phyloP scores from a whole-genome alignment of 176 grass and related monocot genomes.

The Stipa capillata region DNA sequence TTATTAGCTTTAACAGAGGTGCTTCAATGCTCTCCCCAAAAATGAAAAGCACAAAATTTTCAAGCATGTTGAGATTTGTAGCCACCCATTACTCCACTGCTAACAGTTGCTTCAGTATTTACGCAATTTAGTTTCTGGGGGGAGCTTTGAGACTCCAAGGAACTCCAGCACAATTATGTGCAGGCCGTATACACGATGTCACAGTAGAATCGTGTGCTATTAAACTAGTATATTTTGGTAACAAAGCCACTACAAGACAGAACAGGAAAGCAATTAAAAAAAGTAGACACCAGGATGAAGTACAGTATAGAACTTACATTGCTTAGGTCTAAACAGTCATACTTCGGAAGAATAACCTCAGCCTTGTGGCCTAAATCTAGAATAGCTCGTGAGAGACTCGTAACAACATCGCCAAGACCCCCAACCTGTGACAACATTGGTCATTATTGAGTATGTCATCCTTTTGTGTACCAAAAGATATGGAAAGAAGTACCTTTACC shows the following conservation, averaged over 20 bases:
- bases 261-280: not conserved
- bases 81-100: not conserved
- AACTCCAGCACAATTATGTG: not conserved
- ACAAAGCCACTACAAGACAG: not conserved
- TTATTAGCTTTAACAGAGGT: not conserved
- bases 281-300: not conserved
- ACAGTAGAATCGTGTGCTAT: not conserved
- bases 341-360: slow-evolving; percentile 94
- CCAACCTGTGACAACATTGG: slow-evolving; percentile 54
- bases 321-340: slow-evolving; percentile 84
- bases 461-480: not conserved
- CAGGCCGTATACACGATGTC: not conserved
- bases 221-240: not conserved
- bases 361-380: slow-evolving; percentile 93
- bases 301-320: slow-evolving; percentile 57
- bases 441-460: not conserved
- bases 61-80: not conserved
- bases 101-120: not conserved
- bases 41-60: not conserved
- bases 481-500: slow-evolving; percentile 16
- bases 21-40: not conserved
- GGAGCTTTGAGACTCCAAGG: not conserved
- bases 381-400: slow-evolving; percentile 95
- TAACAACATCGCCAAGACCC: slow-evolving; percentile 95
- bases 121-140: not conserved